Percentiles rank a stretch among this genome's conserved stretches.
These are phyloP conservation scores for Zangia roseola DNA, from an alignment of 768 basidiomycete genomes.

Conservation along the genomic window DNA sequence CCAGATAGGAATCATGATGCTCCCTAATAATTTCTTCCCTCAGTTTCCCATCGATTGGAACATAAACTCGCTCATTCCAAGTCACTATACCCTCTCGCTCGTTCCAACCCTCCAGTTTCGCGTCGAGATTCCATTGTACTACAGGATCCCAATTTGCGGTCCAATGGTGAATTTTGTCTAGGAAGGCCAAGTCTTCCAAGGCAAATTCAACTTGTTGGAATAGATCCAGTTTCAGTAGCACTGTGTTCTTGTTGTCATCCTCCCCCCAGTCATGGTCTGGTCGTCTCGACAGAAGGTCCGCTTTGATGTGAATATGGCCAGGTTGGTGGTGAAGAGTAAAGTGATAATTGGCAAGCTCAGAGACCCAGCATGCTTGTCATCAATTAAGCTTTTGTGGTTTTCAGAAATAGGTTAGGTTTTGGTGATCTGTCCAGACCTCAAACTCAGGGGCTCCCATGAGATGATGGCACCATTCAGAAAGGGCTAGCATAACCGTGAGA, in stretches of 20 bases:
- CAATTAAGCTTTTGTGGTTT: conserved; percentile 38
- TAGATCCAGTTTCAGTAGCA: too few relatives aligned
- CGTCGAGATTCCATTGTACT: neutral
- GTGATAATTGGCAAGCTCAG: conserved; percentile 36
- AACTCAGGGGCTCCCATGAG: neutral
- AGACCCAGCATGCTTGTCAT: conserved; percentile 43
- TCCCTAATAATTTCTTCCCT: conserved; percentile 11
- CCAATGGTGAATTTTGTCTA: neutral
- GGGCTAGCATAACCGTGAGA: conserved; percentile 40
- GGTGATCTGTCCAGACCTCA: conserved; percentile 22
- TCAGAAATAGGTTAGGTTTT: conserved; percentile 45
- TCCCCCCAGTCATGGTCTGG: conserved; percentile 18
- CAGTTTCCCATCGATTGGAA: conserved; percentile 18
- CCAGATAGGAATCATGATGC: conserved; percentile 23
- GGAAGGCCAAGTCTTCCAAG: neutral
- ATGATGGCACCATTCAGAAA: conserved; percentile 31
- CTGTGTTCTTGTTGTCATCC: conserved; percentile 19
- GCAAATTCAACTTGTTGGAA: neutral
- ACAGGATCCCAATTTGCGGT: neutral
- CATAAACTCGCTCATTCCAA: conserved; percentile 18
- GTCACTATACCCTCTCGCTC: neutral
- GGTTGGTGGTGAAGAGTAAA: conserved; percentile 27
- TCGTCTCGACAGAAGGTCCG: conserved; percentile 29
- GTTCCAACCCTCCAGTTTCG: neutral
- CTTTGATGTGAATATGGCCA: conserved; percentile 19